These are phyloP conservation scores for Euryodendron excelsum DNA, from an alignment of 148 eudicot species.

Conservation along the genomic window DNA sequence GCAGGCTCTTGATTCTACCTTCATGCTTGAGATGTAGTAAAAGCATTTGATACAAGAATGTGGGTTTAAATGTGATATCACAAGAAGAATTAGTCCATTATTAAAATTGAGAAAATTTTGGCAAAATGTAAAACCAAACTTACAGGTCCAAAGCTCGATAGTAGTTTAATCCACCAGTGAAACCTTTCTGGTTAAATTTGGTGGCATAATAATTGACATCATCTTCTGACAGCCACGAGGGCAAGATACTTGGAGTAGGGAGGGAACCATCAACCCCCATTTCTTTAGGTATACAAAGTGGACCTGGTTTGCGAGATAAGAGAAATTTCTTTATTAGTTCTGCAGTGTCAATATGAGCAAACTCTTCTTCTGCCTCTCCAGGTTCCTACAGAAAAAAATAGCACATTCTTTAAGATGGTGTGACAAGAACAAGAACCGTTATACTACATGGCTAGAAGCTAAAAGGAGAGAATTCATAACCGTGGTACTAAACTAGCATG, in stretches of 20 bases:
- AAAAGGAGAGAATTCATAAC: neutral
- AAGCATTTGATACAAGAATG: neutral
- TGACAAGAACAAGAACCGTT: neutral
- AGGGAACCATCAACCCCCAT: slow-evolving; percentile 36
- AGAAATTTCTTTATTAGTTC: slow-evolving; percentile 34
- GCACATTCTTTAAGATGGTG: neutral
- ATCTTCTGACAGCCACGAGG: slow-evolving; percentile 60
- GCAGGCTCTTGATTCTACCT: neutral
- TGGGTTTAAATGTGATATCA: neutral
- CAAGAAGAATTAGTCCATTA: neutral
- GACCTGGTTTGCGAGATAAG: slow-evolving; percentile 39
- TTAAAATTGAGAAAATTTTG: neutral
- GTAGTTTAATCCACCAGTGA: slow-evolving; percentile 70
- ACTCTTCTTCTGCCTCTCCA: slow-evolving; percentile 56
- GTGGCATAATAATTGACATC: slow-evolving; percentile 43
- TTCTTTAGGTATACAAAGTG: slow-evolving; percentile 47
- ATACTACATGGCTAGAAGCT: neutral
- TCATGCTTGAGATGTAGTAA: neutral
- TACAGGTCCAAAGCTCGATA: slow-evolving; percentile 67
- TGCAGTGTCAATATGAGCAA: slow-evolving; percentile 33
- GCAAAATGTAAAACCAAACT: slow-evolving; percentile 16
- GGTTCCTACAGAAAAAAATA: slow-evolving; percentile 44
- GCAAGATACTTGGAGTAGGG: slow-evolving; percentile 30
- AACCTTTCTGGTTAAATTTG: slow-evolving; percentile 47
- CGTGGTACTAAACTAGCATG: neutral